These are phyloP conservation scores for Bryoglossum gracile DNA, from an alignment of 495 filamentous ascomycete species.

Conservation along the genomic window DNA sequence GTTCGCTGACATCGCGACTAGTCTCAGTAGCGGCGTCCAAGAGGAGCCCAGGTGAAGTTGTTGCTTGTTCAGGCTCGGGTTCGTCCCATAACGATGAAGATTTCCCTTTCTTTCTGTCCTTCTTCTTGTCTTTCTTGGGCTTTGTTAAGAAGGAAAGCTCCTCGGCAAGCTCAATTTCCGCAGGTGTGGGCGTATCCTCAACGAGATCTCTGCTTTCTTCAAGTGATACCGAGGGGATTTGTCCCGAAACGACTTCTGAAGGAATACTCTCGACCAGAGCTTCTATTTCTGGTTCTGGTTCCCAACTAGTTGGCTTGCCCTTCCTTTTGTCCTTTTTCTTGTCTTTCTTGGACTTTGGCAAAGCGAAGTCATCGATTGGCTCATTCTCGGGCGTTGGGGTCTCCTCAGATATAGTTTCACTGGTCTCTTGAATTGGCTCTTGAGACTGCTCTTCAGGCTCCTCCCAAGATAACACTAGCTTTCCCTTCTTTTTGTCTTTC, in stretches of 20 bases:
- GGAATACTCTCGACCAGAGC: not conserved
- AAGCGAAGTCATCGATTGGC: constrained; percentile 1
- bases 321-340: not conserved
- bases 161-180: not conserved
- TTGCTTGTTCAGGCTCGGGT: no score
- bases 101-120: not conserved
- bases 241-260: no score
- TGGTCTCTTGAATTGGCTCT: no score
- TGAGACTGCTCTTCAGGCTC: constrained; percentile 4
- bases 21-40: not conserved
- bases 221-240: no score
- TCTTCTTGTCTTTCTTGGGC: constrained; percentile 12
- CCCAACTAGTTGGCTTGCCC: not conserved
- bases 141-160: not conserved
- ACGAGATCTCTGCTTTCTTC: no score
- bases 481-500: constrained; percentile 35
- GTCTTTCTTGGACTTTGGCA: constrained; percentile 10
- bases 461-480: constrained; percentile 21
- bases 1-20: not conserved
- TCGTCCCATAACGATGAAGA: not conserved
- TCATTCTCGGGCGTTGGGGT: not conserved
- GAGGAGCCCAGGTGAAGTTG: no score
- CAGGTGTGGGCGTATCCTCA: not conserved
- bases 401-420: no score
- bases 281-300: not conserved